Evolutionary conservation across 306 rosid species (phyloP).

Genomic region (Cicer chorassanicum): DNA sequence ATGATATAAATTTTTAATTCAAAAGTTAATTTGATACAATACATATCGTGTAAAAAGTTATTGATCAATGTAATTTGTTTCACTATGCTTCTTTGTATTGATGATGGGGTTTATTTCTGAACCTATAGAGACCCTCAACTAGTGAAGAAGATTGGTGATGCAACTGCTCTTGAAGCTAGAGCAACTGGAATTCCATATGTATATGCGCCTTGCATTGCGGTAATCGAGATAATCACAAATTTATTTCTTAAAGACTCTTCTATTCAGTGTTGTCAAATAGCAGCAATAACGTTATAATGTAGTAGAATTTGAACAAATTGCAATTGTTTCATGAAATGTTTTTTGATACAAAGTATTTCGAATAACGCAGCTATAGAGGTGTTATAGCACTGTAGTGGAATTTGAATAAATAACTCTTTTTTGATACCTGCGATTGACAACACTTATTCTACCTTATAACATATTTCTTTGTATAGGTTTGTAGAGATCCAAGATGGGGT

Average conservation of each 20-base stretch:
- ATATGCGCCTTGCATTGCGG: constrained; percentile 52
- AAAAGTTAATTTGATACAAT: no score
- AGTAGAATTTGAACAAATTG: no score
- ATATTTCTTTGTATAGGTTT: constrained; percentile 36
- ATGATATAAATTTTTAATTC: no score
- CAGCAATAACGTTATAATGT: no score
- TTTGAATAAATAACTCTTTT: no score
- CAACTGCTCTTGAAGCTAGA: constrained; percentile 55
- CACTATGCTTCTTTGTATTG: not conserved
- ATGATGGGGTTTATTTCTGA: not conserved
- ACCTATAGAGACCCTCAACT: constrained; percentile 47
- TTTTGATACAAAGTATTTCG: no score
- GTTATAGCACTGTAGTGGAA: no score
- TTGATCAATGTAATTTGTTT: not conserved
- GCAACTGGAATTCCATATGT: constrained; percentile 53
- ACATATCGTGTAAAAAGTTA: no score
- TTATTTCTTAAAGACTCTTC: not conserved
- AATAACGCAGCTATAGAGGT: no score
- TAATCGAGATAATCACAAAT: constrained; percentile 23
- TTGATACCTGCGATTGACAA: not conserved
- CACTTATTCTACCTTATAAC: not conserved
- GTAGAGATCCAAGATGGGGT: constrained; percentile 59
- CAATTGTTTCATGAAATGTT: no score
- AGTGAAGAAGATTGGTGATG: constrained; percentile 48
- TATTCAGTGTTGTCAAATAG: no score